Evolutionary conservation across 441 rosid species (phyloP).

Genomic region (Syzygium malaccense): DNA sequence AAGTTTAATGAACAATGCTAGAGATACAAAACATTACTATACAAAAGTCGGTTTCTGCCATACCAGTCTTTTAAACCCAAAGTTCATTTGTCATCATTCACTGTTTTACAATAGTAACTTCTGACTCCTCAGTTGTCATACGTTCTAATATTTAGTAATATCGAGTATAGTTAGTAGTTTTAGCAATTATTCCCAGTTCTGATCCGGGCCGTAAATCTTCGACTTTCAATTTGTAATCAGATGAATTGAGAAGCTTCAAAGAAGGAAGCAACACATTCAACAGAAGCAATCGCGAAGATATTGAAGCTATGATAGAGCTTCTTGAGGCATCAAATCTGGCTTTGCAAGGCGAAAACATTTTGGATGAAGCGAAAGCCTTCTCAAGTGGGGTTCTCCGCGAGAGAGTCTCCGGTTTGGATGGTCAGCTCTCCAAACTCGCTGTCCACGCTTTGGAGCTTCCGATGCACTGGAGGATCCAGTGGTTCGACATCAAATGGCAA

Average conservation of each 20-base stretch:
- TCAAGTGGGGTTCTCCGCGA: conserved; percentile 6
- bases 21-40: not conserved
- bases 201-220: not conserved
- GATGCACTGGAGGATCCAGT: conserved; percentile 29
- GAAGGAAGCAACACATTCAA: conserved; percentile 5
- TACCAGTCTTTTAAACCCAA: not conserved
- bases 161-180: not conserved
- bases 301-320: conserved; percentile 26
- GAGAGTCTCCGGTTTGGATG: not conserved
- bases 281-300: conserved; percentile 1
- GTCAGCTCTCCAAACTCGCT: not conserved
- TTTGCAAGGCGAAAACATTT: conserved; percentile 19
- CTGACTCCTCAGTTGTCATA: not conserved
- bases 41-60: not conserved
- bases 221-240: conserved; percentile 10
- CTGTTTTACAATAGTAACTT: not conserved
- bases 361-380: conserved; percentile 24
- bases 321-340: conserved; percentile 37
- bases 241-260: conserved; percentile 20
- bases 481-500: conserved; percentile 42
- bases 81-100: not conserved
- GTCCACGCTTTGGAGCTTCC: conserved; percentile 33
- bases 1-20: not conserved
- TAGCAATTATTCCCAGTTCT: not conserved
- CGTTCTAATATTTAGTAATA: not conserved